These are phyloP conservation scores for Fusarium albidum DNA, from an alignment of 2,329 filamentous ascomycete genomes.

Conservation along the genomic window DNA sequence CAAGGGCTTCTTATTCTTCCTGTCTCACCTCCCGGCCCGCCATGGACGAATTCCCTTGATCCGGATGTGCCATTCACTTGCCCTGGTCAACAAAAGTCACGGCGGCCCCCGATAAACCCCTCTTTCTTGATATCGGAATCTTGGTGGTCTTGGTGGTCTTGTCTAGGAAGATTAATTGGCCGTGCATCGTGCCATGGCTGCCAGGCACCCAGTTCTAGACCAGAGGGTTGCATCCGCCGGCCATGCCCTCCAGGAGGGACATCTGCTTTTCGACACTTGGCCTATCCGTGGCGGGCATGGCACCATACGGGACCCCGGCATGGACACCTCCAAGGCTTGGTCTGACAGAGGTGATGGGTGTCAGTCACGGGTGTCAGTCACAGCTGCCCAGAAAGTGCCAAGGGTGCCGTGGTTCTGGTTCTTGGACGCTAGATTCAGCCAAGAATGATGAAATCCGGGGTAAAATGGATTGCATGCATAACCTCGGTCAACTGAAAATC, in stretches of 20 bases:
- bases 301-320: constrained; percentile 18
- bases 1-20: constrained; percentile 28
- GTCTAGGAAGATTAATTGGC: constrained; percentile 19
- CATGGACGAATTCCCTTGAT: constrained; percentile 18
- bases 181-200: constrained; percentile 36
- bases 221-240: constrained; percentile 19
- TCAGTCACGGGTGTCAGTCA: too few species aligned
- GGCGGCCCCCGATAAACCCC: constrained; percentile 33
- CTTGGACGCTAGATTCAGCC: neutral
- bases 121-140: constrained; percentile 11
- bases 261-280: constrained; percentile 18
- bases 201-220: constrained; percentile 23
- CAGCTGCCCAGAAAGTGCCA: neutral
- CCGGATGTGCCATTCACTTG: constrained; percentile 24
- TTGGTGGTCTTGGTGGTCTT: constrained; percentile 10
- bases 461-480: constrained; percentile 2
- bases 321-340: constrained; percentile 27
- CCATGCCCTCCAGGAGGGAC: constrained; percentile 7
- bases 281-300: constrained; percentile 29
- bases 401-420: neutral
- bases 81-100: constrained; percentile 6
- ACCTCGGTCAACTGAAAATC: constrained; percentile 4
- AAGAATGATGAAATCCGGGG: constrained; percentile 8
- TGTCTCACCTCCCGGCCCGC: neutral
- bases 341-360: too few species aligned